Conservation (phyloP, 1,284 basidiomycete genomes). For the Sporisorium reilianum region DNA sequence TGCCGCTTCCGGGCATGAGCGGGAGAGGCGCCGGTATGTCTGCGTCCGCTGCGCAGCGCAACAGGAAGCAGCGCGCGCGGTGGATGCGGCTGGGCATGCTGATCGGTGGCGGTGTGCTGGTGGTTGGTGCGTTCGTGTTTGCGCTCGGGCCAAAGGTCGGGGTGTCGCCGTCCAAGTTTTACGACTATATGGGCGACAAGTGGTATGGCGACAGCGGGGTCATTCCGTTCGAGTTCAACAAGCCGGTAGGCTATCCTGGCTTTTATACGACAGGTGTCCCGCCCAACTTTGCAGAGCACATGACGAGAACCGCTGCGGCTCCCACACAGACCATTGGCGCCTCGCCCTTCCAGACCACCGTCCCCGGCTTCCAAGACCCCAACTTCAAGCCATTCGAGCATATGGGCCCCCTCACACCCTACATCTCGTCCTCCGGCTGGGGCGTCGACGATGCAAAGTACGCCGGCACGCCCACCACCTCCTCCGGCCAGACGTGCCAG, state of each 20-base stretch:
- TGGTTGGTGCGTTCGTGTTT: constrained; percentile 55
- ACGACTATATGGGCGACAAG: constrained; percentile 50
- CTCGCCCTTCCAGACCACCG: constrained; percentile 58
- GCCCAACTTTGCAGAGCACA: constrained; percentile 60
- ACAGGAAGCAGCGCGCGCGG: constrained; percentile 28
- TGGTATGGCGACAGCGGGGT: constrained; percentile 48
- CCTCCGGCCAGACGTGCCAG: constrained; percentile 41
- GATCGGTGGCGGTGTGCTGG: constrained; percentile 31
- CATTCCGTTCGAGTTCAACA: constrained; percentile 56
- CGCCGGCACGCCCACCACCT: constrained; percentile 41
- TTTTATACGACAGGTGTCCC: constrained; percentile 56
- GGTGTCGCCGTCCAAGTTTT: constrained; percentile 22
- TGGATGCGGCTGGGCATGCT: constrained; percentile 30
- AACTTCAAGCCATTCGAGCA: constrained; percentile 63
- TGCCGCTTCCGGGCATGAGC: constrained; percentile 24
- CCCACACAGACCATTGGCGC: constrained; percentile 53
- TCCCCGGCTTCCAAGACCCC: constrained; percentile 50
- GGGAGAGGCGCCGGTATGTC: constrained; percentile 40
- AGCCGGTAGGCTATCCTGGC: constrained; percentile 63
- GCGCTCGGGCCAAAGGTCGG: constrained; percentile 51
- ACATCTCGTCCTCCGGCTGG: constrained; percentile 58
- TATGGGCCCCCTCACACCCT: constrained; percentile 67
- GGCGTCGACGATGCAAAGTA: constrained; percentile 60
- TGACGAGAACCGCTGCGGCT: constrained; percentile 41
- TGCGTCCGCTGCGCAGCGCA: constrained; percentile 31